These are phyloP conservation scores for Alternaria infectoria DNA, from an alignment of 2,329 filamentous ascomycete genomes.

Conservation along the genomic window DNA sequence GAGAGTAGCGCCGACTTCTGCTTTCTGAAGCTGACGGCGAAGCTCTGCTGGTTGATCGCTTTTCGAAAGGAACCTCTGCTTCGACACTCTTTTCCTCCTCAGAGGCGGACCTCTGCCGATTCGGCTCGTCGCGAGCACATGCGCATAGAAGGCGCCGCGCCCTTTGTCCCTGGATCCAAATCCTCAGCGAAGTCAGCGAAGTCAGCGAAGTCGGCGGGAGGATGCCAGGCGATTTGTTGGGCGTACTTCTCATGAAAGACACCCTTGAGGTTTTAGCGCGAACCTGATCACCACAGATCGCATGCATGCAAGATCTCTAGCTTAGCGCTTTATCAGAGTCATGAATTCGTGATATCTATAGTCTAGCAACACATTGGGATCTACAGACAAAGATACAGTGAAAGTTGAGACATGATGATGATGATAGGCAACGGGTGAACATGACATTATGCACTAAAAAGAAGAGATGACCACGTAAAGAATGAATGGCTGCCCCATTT, in stretches of 20 bases:
- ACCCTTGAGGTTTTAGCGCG: rapidly evolving
- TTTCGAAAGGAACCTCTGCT: constrained; percentile 26
- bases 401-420: constrained; percentile 2
- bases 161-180: background rate
- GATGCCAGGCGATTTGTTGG: background rate
- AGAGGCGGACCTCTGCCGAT: constrained; percentile 20
- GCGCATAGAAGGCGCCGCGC: background rate
- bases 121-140: background rate
- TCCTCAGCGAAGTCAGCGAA: background rate
- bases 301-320: background rate
- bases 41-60: constrained; percentile 29
- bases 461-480: constrained; percentile 39
- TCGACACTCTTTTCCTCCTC: constrained; percentile 1
- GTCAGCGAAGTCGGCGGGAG: background rate
- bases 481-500: constrained; percentile 46
- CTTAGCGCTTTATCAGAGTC: background rate
- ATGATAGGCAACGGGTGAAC: constrained; percentile 46
- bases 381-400: background rate
- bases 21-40: constrained; percentile 17
- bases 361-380: background rate
- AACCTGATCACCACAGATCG: background rate
- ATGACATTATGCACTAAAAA: constrained; percentile 41
- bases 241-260: background rate
- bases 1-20: constrained; percentile 18
- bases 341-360: background rate